Evolutionary conservation across 345 rosid genomes (phyloP).

Genomic region (Eucalyptus globulus): DNA sequence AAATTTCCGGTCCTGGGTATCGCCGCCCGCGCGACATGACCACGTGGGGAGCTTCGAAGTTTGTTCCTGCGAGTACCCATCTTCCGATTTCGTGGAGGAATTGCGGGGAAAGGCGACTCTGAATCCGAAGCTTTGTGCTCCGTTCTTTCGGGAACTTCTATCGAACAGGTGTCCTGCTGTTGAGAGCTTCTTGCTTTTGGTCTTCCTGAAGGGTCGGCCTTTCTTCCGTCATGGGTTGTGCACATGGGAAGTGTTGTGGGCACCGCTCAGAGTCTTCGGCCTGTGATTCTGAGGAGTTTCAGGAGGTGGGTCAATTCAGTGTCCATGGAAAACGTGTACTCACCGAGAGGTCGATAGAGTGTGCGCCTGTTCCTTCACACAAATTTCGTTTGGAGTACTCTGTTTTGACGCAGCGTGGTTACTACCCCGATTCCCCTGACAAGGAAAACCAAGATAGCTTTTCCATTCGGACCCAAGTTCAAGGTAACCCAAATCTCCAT

Average conservation of each 20-base stretch:
- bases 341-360: conserved; percentile 46
- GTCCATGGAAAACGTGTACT: conserved; percentile 27
- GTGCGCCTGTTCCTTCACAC: conserved; percentile 51
- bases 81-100: not conserved
- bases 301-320: conserved; percentile 2
- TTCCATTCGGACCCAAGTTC: conserved; percentile 59
- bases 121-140: not conserved
- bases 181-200: not conserved
- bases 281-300: conserved; percentile 26
- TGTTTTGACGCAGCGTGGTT: conserved; percentile 64
- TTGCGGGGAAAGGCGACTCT: not conserved
- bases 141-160: conserved; percentile 4
- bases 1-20: not conserved
- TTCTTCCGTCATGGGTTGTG: conserved; percentile 63
- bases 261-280: conserved; percentile 52
- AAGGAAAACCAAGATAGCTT: conserved; percentile 84
- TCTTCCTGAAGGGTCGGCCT: not conserved
- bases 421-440: conserved; percentile 74
- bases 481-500: conserved; percentile 82
- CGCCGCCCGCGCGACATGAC: not conserved
- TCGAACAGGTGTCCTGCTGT: conserved; percentile 4
- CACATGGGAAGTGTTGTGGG: conserved; percentile 71
- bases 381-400: conserved; percentile 66
- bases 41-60: conserved; percentile 3
- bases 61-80: conserved; percentile 6